These are phyloP conservation scores for Chytriomyces hyalinus DNA, from an alignment of 192 early-diverging fungal genomes.

Conservation along the genomic window DNA sequence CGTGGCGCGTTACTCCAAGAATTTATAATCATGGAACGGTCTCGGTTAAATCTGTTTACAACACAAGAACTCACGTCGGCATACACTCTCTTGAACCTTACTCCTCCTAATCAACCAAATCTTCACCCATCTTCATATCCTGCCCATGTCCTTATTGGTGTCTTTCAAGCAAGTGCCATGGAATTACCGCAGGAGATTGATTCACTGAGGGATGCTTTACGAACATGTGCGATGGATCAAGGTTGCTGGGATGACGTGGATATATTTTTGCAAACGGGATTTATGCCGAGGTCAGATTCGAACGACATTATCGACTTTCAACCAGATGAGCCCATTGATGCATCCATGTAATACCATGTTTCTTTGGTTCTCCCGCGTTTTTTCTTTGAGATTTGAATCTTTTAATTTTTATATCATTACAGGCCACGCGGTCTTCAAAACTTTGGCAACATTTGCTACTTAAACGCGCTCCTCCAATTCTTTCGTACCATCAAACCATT, in stretches of 20 bases:
- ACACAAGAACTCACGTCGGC: conserved; percentile 3
- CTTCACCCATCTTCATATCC: neutral
- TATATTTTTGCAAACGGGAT: conserved; percentile 27
- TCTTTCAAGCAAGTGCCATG: conserved; percentile 10
- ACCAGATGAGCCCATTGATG: neutral
- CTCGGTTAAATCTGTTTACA: conserved; percentile 7
- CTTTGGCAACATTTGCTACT: conserved; percentile 37
- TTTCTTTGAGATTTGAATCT: neutral
- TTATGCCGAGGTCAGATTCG: neutral
- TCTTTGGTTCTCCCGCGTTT: neutral
- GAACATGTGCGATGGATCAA: conserved; percentile 8
- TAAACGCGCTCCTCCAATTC: conserved; percentile 34
- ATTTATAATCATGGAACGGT: conserved; percentile 29
- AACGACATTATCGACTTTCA: neutral
- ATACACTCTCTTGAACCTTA: conserved; percentile 18
- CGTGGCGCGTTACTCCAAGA: conserved; percentile 19
- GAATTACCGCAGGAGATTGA: conserved; percentile 11
- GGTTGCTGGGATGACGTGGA: conserved; percentile 24
- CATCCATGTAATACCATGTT: neutral
- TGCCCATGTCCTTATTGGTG: conserved; percentile 1
- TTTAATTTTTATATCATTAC: neutral
- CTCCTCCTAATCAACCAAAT: neutral
- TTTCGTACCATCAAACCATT: conserved; percentile 32
- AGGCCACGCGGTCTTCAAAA: conserved; percentile 33
- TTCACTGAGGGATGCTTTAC: conserved; percentile 7